Evolutionary conservation across 2,329 filamentous ascomycete species (phyloP).

Genomic region (Cephalotrichum gorgonifer): DNA sequence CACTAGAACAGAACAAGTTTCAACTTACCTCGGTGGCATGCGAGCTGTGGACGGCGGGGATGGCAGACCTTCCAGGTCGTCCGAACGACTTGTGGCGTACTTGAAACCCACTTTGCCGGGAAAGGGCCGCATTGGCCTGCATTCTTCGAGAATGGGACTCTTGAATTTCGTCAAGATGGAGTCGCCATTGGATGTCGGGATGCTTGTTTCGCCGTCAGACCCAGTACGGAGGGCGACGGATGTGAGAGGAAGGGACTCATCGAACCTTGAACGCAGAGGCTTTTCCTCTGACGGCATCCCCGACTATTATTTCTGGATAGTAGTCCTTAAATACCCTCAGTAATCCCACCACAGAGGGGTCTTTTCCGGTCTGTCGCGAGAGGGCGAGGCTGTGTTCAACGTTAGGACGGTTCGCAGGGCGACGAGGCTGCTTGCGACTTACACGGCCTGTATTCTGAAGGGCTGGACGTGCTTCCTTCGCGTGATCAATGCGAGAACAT

Average conservation of each 20-base stretch:
- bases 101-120: conserved; percentile 47
- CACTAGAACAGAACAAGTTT: background rate
- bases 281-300: conserved; percentile 50
- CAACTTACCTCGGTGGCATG: conserved; percentile 53
- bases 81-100: conserved; percentile 22
- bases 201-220: conserved; percentile 37
- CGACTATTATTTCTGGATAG: conserved; percentile 79
- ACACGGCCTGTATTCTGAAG: conserved; percentile 71
- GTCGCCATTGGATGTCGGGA: conserved; percentile 67
- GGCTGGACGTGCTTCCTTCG: conserved; percentile 74
- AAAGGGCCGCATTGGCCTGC: conserved; percentile 22
- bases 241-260: background rate
- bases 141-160: conserved; percentile 40
- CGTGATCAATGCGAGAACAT: conserved; percentile 70
- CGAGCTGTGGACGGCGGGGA: conserved; percentile 65
- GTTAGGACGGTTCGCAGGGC: background rate
- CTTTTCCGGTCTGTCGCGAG: conserved; percentile 54
- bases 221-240: background rate
- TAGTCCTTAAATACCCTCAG: conserved; percentile 83
- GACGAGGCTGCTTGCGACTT: conserved; percentile 15
- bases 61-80: conserved; percentile 29
- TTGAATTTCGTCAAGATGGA: conserved; percentile 58
- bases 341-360: conserved; percentile 63
- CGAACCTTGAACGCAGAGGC: conserved; percentile 51
- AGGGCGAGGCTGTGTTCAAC: conserved; percentile 39